Evolutionary conservation across 345 rosid genomes (phyloP), one percentile per base, ranked within the genome.

Genomic region (Heritiera littoralis): DNA sequence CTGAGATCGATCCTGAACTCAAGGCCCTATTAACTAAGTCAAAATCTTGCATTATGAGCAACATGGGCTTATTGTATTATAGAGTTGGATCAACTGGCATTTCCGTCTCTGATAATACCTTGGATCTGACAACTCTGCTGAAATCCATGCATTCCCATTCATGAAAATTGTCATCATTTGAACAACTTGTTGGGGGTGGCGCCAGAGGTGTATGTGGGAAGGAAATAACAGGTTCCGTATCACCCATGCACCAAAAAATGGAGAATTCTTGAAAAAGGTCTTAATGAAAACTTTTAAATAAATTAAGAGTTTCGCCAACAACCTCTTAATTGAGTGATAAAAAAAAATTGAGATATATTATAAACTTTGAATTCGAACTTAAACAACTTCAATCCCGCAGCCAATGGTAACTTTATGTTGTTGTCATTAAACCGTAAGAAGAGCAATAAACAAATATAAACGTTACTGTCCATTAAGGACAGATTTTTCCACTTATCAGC

Each of bases 71-170:
- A 70, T 35, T 35, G 38, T 6, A 15, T 41, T n/a, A 68, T 45
- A 43, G 28, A 45, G 30, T 20, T 67, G 14, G 28, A 41, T 20
- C 72, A 38, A 68, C 72, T n/a, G 28, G 3, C 28, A 32, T 68
- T 20, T 68, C 72, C 20, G 9, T 69, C 63, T 6, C 63, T 6
- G 11, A 13, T n/a, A 54, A 9, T 46, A 69, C 64, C 72, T 80
- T 75, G 82, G 78, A 78, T 82, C 85, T 78, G 71, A 78, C 81
- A 41, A 13, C 66, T 41, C n/a, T 67, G 70, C 45, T 80, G 66
- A 76, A 49, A 15, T 68, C 49, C 72, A 81, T 74, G 85, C 75
- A 51, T 64, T 65, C 64, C 77, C 64, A 51, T 75, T 13, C 1
- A 48, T 74, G 75, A 75, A 18, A 80, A 58, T 3, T 51, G 13